Evolutionary conservation across 129 eudicot genomes (phyloP), one percentile per base, ranked within the genome.

Genomic region (Flaveria sonorensis): DNA sequence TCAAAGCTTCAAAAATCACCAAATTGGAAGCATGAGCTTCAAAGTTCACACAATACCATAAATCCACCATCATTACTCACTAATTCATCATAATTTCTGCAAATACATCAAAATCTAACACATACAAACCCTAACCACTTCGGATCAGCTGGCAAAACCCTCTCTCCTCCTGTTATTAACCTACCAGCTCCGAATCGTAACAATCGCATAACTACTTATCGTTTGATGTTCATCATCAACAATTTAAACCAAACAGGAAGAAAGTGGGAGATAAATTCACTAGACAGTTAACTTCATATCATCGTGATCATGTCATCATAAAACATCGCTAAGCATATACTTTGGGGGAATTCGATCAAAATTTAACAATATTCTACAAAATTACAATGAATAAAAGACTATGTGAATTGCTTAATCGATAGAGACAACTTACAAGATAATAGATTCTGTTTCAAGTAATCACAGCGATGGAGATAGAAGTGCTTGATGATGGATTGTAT

Each of bases 381-480:
- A n/a, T 12, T 18, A 57, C 14, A 20, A 19, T n/a, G n/a, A n/a
- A n/a, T n/a, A n/a, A n/a, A n/a, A n/a, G n/a, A n/a, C n/a, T n/a
- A n/a, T n/a, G n/a, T n/a, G n/a, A n/a, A n/a, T n/a, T n/a, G 4
- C 16, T 42, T 52, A 43, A 73, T 59, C 11, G 77, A 76, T 55
- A 52, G 12, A 53, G 81, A 53, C 45, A 76, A 39, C 68, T 77
- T 68, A 77, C 81, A n/a, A 24, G 7, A 40, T 10, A 9, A 8
- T 13, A 68, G 81, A 77, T 67, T 67, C 74, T 21, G 74, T 53
- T 40, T 43, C 23, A 42, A 68, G 78, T 43, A 15, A 40, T 42
- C 56, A 59, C 2, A 42, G 14, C 47, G 72, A 75, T 47, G 72
- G 72, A 47, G 81, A 77, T 77, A 66, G 81, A 8, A 53, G 57